Evolutionary conservation across 139 green algal species (phyloP).

Genomic region (Axilococcus clingmanii): DNA sequence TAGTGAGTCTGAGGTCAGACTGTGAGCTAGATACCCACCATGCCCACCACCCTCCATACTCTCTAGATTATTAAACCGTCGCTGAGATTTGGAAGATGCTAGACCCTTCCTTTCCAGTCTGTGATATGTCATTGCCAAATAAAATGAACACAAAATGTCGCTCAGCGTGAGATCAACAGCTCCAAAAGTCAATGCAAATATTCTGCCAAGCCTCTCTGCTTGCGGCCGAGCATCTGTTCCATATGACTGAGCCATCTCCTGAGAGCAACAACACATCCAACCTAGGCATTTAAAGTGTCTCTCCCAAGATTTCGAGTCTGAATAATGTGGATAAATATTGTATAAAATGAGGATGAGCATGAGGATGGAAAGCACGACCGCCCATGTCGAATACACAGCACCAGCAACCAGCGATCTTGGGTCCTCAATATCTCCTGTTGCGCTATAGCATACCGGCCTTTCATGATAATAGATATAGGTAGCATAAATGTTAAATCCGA

Average conservation of each 20-base stretch:
- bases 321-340: slow-evolving; percentile 32
- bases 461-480: neutral
- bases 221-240: slow-evolving; percentile 3
- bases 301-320: slow-evolving; percentile 22
- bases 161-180: slow-evolving; percentile 36
- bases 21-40: too few relatives aligned
- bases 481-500: slow-evolving; percentile 1
- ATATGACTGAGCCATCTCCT: neutral
- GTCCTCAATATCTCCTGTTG: neutral
- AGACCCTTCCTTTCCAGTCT: neutral
- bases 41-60: too few relatives aligned
- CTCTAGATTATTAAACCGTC: neutral
- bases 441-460: neutral
- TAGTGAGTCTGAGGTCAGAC: too few relatives aligned
- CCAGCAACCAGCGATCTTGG: neutral
- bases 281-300: slow-evolving; percentile 20
- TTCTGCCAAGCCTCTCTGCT: slow-evolving; percentile 14
- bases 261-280: slow-evolving; percentile 24
- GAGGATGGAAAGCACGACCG: neutral
- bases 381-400: slow-evolving; percentile 3
- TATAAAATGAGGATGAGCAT: slow-evolving; percentile 13
- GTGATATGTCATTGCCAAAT: slow-evolving; percentile 26
- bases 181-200: slow-evolving; percentile 35
- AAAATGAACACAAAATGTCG: slow-evolving; percentile 37
- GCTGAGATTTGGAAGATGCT: neutral